A percentile compares a stretch with the other conserved stretches of the same genome.
Evolutionary conservation across 208 protist species (phyloP).

Genomic region (Trypanosoma theileri): DNA sequence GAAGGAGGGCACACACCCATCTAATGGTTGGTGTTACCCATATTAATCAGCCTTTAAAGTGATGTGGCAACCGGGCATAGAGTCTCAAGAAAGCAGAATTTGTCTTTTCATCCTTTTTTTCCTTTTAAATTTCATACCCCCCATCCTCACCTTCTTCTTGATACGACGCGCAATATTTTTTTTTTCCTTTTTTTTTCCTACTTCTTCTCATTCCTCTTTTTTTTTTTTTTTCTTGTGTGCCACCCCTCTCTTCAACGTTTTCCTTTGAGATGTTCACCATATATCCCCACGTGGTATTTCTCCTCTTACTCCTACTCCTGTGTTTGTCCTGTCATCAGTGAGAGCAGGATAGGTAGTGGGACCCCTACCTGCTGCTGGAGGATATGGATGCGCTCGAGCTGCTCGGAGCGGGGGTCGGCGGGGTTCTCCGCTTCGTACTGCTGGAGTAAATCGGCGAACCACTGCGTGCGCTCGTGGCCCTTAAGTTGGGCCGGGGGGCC

Average conservation of each 20-base stretch:
- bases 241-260: neutral
- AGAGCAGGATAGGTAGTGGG: slow-evolving; percentile 80
- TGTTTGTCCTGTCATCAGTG: slow-evolving; percentile 61
- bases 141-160: too few relatives aligned
- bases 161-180: too few relatives aligned
- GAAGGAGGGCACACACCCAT: too few relatives aligned
- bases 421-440: slow-evolving; percentile 31
- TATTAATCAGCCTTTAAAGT: too few relatives aligned
- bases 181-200: neutral
- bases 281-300: neutral
- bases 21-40: too few relatives aligned
- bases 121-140: too few relatives aligned
- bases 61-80: too few relatives aligned
- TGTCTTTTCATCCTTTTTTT: too few relatives aligned
- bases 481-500: slow-evolving; percentile 46
- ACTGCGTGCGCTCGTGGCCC: slow-evolving; percentile 63
- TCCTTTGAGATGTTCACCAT: too few relatives aligned
- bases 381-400: slow-evolving; percentile 80
- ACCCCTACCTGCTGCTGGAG: slow-evolving; percentile 84
- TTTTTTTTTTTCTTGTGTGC: slow-evolving; percentile 7
- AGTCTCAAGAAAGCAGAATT: too few relatives aligned
- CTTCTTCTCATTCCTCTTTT: neutral
- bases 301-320: slow-evolving; percentile 26
- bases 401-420: slow-evolving; percentile 44
- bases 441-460: slow-evolving; percentile 67